Evolutionary conservation across 2,329 filamentous ascomycete genomes (phyloP).

Genomic region (Fusarium albidum): DNA sequence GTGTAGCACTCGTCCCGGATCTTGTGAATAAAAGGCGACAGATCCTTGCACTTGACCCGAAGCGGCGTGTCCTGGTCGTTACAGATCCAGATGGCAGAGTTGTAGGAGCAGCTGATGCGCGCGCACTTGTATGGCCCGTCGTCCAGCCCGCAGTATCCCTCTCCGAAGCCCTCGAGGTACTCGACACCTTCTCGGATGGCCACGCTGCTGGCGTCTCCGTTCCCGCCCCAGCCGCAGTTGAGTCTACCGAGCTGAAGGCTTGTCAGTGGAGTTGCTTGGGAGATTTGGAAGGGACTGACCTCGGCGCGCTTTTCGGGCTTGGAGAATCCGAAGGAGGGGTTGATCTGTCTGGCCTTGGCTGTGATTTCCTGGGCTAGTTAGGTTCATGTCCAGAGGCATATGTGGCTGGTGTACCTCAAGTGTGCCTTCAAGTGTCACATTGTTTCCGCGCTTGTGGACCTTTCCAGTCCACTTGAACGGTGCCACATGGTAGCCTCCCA

Average conservation of each 20-base stretch:
- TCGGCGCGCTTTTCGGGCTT: background rate
- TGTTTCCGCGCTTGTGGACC: background rate
- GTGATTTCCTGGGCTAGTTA: background rate
- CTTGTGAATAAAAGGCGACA: background rate
- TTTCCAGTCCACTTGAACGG: conserved; percentile 6
- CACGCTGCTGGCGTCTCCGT: background rate
- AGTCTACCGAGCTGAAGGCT: background rate
- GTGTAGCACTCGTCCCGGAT: conserved; percentile 2
- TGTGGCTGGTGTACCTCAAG: background rate
- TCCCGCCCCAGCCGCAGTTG: conserved; percentile 1
- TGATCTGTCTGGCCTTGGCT: conserved; percentile 1
- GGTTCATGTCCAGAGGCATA: no score
- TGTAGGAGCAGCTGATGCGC: conserved; percentile 6
- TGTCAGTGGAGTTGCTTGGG: background rate
- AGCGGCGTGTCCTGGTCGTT: conserved; percentile 8
- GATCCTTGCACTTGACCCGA: conserved; percentile 4
- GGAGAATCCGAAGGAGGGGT: background rate
- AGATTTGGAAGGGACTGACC: background rate
- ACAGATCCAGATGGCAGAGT: conserved; percentile 16
- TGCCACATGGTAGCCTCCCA: background rate
- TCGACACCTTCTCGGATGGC: conserved; percentile 4
- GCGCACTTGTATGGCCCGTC: conserved; percentile 9
- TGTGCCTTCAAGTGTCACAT: conserved; percentile 1
- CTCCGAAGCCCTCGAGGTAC: background rate
- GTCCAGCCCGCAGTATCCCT: background rate